Evolutionary conservation across 1,284 basidiomycete genomes (phyloP).

Genomic region (Malassezia sympodialis): DNA sequence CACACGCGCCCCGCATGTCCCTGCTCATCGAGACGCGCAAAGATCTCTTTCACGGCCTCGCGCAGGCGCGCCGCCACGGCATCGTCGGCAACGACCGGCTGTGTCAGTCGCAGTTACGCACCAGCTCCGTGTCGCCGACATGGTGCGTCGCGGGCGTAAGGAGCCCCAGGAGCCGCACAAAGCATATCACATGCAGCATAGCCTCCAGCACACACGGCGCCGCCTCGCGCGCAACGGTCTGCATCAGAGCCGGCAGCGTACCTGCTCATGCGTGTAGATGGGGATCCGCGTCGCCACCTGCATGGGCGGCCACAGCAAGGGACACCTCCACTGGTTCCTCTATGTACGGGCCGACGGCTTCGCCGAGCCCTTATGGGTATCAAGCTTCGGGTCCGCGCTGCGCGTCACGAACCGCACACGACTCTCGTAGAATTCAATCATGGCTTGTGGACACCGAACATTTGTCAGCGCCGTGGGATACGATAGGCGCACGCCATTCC

Average conservation of each 20-base stretch:
- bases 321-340: background rate
- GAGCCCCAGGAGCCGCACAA: constrained; percentile 12
- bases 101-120: background rate
- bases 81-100: constrained; percentile 8
- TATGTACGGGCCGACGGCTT: background rate
- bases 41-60: background rate
- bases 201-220: constrained; percentile 1
- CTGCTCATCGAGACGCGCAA: background rate
- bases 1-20: background rate
- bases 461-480: background rate
- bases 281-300: constrained; percentile 5
- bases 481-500: background rate
- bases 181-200: constrained; percentile 13
- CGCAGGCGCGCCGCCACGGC: background rate
- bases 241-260: constrained; percentile 2
- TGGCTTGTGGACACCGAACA: constrained; percentile 3
- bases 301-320: background rate
- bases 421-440: constrained; percentile 8
- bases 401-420: background rate
- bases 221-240: constrained; percentile 2
- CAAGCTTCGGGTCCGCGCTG: background rate
- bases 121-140: constrained; percentile 1
- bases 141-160: background rate
- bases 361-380: background rate
- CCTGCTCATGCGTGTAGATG: constrained; percentile 12